These are phyloP conservation scores for Plasmodium blacklocki DNA, from an alignment of 169 alveolate genomes.

Conservation along the genomic window DNA sequence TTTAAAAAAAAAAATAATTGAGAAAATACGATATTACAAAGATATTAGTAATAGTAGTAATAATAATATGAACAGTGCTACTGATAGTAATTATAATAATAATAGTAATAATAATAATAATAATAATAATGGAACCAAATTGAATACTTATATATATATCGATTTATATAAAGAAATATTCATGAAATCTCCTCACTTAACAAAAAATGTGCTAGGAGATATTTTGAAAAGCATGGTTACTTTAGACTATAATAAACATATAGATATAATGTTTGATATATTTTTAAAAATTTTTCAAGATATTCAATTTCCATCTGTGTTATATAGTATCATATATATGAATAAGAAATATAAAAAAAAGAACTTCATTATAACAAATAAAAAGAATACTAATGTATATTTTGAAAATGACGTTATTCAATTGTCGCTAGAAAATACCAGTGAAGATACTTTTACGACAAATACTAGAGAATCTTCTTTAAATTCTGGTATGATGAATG, in stretches of 20 bases:
- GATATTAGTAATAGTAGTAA: not conserved
- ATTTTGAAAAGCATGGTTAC: constrained; percentile 22
- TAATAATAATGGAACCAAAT: constrained; percentile 5
- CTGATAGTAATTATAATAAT: too few species aligned
- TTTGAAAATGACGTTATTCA: constrained; percentile 70
- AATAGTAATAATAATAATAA: not conserved
- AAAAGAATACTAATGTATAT: constrained; percentile 39
- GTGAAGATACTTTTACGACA: constrained; percentile 76
- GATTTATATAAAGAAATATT: constrained; percentile 67
- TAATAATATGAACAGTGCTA: not conserved
- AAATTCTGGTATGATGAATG: constrained; percentile 15
- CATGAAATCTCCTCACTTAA: constrained; percentile 61
- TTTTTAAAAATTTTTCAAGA: constrained; percentile 42
- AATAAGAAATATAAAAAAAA: constrained; percentile 31
- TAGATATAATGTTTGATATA: constrained; percentile 32
- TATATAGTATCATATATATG: constrained; percentile 48
- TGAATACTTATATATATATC: constrained; percentile 34
- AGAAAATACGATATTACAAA: constrained; percentile 31
- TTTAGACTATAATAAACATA: constrained; percentile 34
- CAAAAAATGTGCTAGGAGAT: constrained; percentile 50
- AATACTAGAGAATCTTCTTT: constrained; percentile 71
- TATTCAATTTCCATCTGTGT: constrained; percentile 62
- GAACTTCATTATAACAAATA: constrained; percentile 45
- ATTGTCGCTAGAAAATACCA: constrained; percentile 63
- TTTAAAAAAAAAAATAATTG: constrained; percentile 68